phyloP scores from a whole-genome alignment of 768 basidiomycete species.

The Calocybe indica region DNA sequence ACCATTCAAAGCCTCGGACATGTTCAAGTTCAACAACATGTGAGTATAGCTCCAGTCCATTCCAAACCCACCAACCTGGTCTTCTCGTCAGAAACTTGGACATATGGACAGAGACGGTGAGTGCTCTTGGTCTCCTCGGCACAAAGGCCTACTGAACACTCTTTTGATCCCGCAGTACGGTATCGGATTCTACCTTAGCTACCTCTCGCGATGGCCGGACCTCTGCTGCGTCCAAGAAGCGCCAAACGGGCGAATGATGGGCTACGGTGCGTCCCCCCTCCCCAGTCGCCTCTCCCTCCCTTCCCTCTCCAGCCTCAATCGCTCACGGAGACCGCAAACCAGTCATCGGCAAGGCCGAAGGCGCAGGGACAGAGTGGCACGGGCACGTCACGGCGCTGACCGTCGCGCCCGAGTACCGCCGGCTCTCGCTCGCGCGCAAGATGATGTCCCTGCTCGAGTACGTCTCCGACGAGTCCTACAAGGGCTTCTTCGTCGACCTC shows the following conservation, averaged over 20 bases:
- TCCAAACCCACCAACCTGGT: constrained; percentile 5
- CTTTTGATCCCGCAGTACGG: constrained; percentile 52
- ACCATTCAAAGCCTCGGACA: constrained; percentile 82
- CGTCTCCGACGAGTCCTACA: constrained; percentile 76
- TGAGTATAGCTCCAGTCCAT: constrained; percentile 25
- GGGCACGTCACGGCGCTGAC: constrained; percentile 95
- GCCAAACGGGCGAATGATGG: constrained; percentile 81
- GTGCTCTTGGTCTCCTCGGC: constrained; percentile 16
- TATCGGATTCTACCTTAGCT: constrained; percentile 82
- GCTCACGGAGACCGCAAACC: background rate
- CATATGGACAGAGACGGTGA: constrained; percentile 94
- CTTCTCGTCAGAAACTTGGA: constrained; percentile 70
- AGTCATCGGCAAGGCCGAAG: constrained; percentile 97
- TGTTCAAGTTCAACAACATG: constrained; percentile 94
- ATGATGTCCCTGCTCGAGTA: constrained; percentile 86
- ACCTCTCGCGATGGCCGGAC: constrained; percentile 90
- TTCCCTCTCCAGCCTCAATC: background rate
- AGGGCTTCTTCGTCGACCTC: constrained; percentile 89
- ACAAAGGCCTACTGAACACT: background rate
- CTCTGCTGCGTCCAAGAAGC: constrained; percentile 80
- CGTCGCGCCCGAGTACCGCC: constrained; percentile 90
- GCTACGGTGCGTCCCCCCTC: constrained; percentile 64
- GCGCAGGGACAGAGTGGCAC: constrained; percentile 69
- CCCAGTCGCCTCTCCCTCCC: constrained; percentile 2
- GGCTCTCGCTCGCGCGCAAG: constrained; percentile 77